phyloP scores from a whole-genome alignment of 2,329 filamentous ascomycete genomes.

The Arthrobotrys pseudoclavata region DNA sequence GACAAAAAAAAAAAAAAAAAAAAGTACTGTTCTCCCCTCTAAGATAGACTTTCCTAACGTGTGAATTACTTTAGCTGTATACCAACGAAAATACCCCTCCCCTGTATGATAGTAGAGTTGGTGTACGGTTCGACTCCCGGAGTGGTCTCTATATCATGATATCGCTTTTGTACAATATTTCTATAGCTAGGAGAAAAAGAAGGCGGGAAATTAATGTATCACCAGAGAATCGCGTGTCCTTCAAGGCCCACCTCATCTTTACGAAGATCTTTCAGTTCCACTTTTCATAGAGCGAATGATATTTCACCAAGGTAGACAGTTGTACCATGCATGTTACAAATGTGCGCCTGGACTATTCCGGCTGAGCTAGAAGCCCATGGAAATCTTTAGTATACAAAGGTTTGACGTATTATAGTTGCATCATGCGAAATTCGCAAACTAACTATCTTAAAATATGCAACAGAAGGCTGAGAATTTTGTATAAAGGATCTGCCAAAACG shows the following conservation, averaged over 20 bases:
- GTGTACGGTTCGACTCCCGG: not conserved
- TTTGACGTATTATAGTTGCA: too few relatives aligned
- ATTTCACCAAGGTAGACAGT: not conserved
- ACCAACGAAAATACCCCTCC: not conserved
- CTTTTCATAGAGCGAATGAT: not conserved
- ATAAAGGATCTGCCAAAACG: not conserved
- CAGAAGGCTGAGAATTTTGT: not conserved
- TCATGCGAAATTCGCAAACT: not conserved
- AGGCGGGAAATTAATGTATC: constrained; percentile 13
- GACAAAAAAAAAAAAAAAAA: constrained; percentile 11
- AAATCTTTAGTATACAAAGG: not conserved
- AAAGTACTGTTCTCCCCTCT: not conserved
- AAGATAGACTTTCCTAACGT: constrained; percentile 10
- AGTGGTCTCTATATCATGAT: not conserved
- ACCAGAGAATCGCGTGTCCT: constrained; percentile 3
- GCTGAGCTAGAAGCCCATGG: not conserved
- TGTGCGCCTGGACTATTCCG: too few relatives aligned
- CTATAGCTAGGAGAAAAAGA: not conserved
- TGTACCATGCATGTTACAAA: not conserved
- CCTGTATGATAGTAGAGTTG: constrained; percentile 4
- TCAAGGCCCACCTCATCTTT: not conserved
- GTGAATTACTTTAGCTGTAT: not conserved
- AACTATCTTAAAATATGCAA: not conserved
- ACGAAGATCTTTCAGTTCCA: not conserved
- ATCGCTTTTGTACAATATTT: not conserved